phyloP scores from a whole-genome alignment of 768 basidiomycete species.

The Hortiboletus campestris region DNA sequence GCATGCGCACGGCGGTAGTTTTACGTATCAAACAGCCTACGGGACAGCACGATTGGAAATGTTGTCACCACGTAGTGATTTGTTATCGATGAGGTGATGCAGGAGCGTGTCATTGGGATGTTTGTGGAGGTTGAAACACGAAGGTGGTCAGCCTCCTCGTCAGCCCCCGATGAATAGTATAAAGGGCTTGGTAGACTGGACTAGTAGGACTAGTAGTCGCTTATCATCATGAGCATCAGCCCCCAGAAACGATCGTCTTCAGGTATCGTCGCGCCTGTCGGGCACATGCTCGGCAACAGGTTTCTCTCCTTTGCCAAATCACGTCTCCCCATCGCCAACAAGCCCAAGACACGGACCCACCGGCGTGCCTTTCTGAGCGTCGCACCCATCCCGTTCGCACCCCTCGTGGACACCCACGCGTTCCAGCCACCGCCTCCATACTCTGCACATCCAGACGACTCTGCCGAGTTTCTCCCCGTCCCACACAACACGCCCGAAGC shows the following conservation, averaged over 20 bases:
- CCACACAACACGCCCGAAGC: slow-evolving; percentile 30
- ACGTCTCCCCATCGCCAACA: slow-evolving; percentile 21
- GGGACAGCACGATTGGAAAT: no score
- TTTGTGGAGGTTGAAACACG: neutral
- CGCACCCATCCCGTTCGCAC: slow-evolving; percentile 26
- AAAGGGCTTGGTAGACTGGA: no score
- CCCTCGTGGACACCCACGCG: slow-evolving; percentile 24
- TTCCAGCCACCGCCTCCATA: slow-evolving; percentile 30
- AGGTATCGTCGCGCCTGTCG: slow-evolving; percentile 1
- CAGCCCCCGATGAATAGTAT: neutral
- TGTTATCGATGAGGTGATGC: no score
- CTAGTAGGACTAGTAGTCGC: neutral
- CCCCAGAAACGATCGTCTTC: slow-evolving; percentile 7
- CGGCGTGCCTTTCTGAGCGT: slow-evolving; percentile 13
- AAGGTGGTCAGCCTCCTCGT: neutral
- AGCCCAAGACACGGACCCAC: slow-evolving; percentile 10
- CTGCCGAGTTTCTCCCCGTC: slow-evolving; percentile 14
- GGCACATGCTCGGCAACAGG: slow-evolving; percentile 18
- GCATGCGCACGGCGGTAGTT: neutral
- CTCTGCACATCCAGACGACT: slow-evolving; percentile 10
- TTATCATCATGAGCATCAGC: slow-evolving; percentile 8
- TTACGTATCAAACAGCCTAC: no score
- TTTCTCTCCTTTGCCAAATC: slow-evolving; percentile 22
- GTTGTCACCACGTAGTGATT: no score
- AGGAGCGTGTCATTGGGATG: no score